Evolutionary conservation across 2,329 filamentous ascomycete species (phyloP), one percentile per base, ranked within the genome.

Genomic region (Claviceps digitariae): DNA sequence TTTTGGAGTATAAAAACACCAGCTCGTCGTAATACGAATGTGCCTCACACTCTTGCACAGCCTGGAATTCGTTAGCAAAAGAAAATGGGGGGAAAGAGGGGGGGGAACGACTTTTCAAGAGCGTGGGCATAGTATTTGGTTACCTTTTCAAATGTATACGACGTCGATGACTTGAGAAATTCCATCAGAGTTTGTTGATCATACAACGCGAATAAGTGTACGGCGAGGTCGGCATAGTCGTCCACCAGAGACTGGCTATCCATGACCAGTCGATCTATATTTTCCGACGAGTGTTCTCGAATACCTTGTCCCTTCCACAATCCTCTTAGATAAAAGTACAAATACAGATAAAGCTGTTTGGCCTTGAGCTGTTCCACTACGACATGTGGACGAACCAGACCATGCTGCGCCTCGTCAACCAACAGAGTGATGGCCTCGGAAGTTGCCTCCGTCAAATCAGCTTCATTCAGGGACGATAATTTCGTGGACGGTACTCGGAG

Each of bases 1-100:
- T 97, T 66, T 96, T 96, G 56, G 90, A 94, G 62, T 97, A 86
- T 1, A 98, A 79, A 63, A 93, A 93, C 15, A 98, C 91, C n/a
- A 97, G 79, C 66, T 98, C 93, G 40, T 89, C 86, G 48, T 94
- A 86, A 67, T 87, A 97, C 59, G 85, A 82, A 59, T 81, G 78
- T 15, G 76, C 72, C 67, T 97, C 90, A 64, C 93, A 98, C 61
- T 94, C 82, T 77, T 72, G 79, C 57, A 71, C 86, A 66, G 70
- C 88, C 81, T 77, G 67, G 2, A 17, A 38, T 1, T 13, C n/a
- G 50, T 66, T 47, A 63, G 60, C 31, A 48, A 31, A 17, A 2
- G n/a, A 3, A 50, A 3, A 15, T n/a, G n/a, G n/a, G n/a, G n/a
- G 2, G 17, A 2, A 49, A 8, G 10, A 34, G 10, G n/a, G n/a